Evolutionary conservation across 1,139 yeast genomes (phyloP).

Genomic region (Kurtzmaniella quercitrusa): DNA sequence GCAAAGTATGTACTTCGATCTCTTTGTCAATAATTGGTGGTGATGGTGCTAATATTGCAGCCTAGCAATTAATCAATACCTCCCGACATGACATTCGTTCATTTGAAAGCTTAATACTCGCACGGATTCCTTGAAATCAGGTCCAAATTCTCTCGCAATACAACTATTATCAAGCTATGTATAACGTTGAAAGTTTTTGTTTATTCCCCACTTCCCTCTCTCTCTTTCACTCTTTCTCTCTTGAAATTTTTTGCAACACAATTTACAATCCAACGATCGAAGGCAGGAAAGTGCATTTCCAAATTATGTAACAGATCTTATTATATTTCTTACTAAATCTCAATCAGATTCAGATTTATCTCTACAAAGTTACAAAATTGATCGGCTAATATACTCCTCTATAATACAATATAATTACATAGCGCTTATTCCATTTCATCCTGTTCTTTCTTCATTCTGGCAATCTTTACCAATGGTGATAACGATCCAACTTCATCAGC

Average conservation of each 20-base stretch:
- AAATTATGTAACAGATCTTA: too few relatives aligned
- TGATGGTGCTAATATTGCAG: too few relatives aligned
- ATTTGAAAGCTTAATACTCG: too few relatives aligned
- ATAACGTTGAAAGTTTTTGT: too few relatives aligned
- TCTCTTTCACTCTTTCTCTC: too few relatives aligned
- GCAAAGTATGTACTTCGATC: not conserved
- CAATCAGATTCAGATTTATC: not conserved
- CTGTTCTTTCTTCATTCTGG: slow-evolving; percentile 69
- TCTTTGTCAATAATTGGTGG: too few relatives aligned
- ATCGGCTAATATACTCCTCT: not conserved
- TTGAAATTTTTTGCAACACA: not conserved
- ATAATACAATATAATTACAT: slow-evolving; percentile 2
- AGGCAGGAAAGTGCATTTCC: too few relatives aligned
- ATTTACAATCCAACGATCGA: too few relatives aligned
- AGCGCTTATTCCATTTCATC: slow-evolving; percentile 38
- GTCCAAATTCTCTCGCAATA: not conserved
- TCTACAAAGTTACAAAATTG: not conserved
- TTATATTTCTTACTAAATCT: not conserved
- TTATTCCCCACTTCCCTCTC: too few relatives aligned
- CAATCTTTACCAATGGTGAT: slow-evolving; percentile 86
- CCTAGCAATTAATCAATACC: not conserved
- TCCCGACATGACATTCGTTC: not conserved
- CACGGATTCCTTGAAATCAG: not conserved
- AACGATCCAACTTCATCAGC: slow-evolving; percentile 74
- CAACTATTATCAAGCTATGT: too few relatives aligned